A percentile compares a stretch with the other conserved stretches of the same genome.
Evolutionary conservation across 306 rosid genomes (phyloP).

Genomic region (Quercus mongolica): DNA sequence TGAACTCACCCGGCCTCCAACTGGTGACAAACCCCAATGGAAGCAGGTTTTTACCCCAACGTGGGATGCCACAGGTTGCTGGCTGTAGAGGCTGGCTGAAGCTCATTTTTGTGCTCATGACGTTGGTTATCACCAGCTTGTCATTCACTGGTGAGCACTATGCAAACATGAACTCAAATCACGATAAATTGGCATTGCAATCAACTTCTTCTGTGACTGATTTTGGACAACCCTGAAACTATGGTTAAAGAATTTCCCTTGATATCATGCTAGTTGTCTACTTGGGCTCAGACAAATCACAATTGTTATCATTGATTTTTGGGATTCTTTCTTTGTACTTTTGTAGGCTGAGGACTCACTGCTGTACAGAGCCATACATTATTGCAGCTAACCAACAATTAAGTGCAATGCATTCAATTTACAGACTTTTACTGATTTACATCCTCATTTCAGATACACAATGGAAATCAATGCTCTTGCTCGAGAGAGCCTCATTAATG

Average conservation of each 20-base stretch:
- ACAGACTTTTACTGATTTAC: conserved; percentile 16
- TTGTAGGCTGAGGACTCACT: conserved; percentile 46
- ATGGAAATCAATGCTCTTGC: conserved; percentile 25
- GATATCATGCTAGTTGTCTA: neutral
- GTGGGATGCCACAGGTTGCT: conserved; percentile 28
- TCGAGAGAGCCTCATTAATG: conserved; percentile 30
- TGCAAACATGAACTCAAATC: too few relatives aligned
- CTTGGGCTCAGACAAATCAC: neutral
- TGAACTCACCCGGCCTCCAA: conserved; percentile 40
- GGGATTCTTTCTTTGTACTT: neutral
- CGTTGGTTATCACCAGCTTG: too few relatives aligned
- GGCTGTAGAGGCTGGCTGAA: conserved; percentile 57
- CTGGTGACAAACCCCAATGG: conserved; percentile 38
- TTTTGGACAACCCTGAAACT: neutral
- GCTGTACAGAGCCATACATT: conserved; percentile 35
- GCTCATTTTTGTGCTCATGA: conserved; percentile 7
- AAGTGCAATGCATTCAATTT: conserved; percentile 46
- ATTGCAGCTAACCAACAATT: conserved; percentile 49
- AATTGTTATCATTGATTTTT: neutral
- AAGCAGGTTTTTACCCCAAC: conserved; percentile 37
- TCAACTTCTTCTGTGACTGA: neutral
- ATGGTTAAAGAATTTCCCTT: neutral
- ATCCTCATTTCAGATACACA: conserved; percentile 53
- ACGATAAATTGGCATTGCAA: too few relatives aligned
- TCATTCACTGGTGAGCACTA: too few relatives aligned